Evolutionary conservation across 306 rosid genomes (phyloP).

Genomic region (Medicago lupulina): DNA sequence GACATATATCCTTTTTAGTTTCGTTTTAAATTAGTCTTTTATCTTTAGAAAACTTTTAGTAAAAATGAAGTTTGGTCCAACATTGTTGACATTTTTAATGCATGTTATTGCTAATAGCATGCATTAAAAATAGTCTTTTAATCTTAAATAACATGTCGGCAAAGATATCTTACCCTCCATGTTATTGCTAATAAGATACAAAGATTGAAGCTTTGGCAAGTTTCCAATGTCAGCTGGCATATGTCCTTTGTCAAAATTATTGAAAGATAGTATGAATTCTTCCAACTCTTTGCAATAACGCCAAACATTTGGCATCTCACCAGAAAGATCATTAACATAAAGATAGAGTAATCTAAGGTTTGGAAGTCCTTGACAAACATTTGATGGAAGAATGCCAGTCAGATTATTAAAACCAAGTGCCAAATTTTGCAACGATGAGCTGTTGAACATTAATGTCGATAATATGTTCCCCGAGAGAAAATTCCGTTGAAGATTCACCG

Average conservation of each 20-base stretch:
- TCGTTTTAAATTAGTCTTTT: too few species aligned
- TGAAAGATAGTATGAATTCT: not conserved
- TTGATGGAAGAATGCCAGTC: conserved; percentile 29
- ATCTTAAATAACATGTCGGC: not conserved
- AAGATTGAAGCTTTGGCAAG: conserved; percentile 15
- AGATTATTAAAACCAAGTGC: conserved; percentile 13
- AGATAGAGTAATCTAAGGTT: conserved; percentile 11
- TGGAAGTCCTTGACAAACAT: conserved; percentile 34
- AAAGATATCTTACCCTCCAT: conserved; percentile 17
- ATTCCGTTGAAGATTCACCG: not conserved
- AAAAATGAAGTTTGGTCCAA: too few species aligned
- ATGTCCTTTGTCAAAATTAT: conserved; percentile 9
- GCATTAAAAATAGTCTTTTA: too few species aligned
- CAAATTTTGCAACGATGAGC: conserved; percentile 5
- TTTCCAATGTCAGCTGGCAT: conserved; percentile 34
- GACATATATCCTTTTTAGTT: too few species aligned
- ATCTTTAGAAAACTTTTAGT: too few species aligned
- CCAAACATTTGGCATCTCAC: conserved; percentile 34
- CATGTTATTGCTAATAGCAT: not conserved
- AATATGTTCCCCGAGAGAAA: conserved; percentile 10
- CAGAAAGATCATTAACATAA: not conserved
- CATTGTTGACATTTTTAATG: not conserved
- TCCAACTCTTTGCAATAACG: conserved; percentile 20
- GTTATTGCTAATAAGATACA: not conserved
- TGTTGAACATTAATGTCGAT: conserved; percentile 25